phyloP scores from a whole-genome alignment of 768 basidiomycete genomes.

The Tricholoma furcatifolium region DNA sequence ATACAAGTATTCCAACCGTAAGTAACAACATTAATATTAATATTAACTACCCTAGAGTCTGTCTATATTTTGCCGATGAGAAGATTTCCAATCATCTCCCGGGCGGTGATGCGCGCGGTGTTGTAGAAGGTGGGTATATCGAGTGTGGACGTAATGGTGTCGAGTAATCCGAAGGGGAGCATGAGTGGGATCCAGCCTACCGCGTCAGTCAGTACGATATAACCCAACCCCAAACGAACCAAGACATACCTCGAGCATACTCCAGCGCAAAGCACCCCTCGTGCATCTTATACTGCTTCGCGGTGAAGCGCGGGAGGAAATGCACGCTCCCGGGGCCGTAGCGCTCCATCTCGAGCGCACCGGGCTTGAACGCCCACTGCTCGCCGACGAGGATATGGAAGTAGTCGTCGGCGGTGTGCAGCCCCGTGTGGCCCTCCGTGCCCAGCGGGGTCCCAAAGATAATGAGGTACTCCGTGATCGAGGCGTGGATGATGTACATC shows the following conservation, averaged over 20 bases:
- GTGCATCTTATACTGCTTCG: slow-evolving; percentile 98
- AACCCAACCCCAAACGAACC: too few species aligned
- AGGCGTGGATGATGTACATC: slow-evolving; percentile 97
- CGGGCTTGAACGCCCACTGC: slow-evolving; percentile 90
- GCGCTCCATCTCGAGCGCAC: slow-evolving; percentile 78
- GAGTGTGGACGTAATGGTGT: slow-evolving; percentile 83
- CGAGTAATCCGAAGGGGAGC: slow-evolving; percentile 92
- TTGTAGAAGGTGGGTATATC: slow-evolving; percentile 82
- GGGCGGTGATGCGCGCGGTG: slow-evolving; percentile 72
- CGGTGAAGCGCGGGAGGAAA: slow-evolving; percentile 74
- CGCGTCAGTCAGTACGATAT: not conserved
- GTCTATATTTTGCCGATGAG: slow-evolving; percentile 81
- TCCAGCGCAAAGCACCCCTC: slow-evolving; percentile 95
- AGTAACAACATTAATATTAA: too few species aligned
- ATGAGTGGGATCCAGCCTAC: slow-evolving; percentile 98
- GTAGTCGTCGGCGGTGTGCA: slow-evolving; percentile 97
- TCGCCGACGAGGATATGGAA: slow-evolving; percentile 94
- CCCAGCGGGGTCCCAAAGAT: slow-evolving; percentile 96
- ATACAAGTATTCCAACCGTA: too few species aligned
- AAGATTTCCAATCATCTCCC: slow-evolving; percentile 83
- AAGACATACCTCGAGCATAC: slow-evolving; percentile 78
- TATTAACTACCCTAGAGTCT: not conserved
- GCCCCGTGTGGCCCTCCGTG: slow-evolving; percentile 92
- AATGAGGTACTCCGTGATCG: slow-evolving; percentile 95
- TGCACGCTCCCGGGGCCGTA: slow-evolving; percentile 87